A percentile compares a stretch with the other conserved stretches of the same genome.
Evolutionary conservation across 768 basidiomycete species (phyloP).

Genomic region (Leucocoprinus birnbaumii): DNA sequence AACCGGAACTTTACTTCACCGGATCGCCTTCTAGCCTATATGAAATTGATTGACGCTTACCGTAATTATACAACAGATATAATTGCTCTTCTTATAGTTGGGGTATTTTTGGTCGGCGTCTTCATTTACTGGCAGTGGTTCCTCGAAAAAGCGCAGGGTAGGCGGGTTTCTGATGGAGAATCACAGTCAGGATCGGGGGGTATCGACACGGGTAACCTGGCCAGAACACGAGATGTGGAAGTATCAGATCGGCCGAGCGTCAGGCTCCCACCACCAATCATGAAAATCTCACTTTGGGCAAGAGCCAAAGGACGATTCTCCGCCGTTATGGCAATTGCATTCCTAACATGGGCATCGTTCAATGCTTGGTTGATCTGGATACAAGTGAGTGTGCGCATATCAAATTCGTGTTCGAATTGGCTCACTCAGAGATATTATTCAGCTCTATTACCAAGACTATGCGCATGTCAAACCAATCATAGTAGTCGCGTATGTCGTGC

Average conservation of each 20-base stretch:
- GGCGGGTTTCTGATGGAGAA: slow-evolving; percentile 1
- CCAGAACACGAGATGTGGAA: neutral
- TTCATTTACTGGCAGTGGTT: slow-evolving; percentile 70
- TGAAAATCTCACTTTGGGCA: slow-evolving; percentile 61
- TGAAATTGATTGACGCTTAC: neutral
- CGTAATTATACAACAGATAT: slow-evolving; percentile 50
- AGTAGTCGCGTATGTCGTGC: slow-evolving; percentile 65
- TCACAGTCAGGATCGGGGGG: neutral
- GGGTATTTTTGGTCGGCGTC: slow-evolving; percentile 46
- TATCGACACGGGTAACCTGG: neutral
- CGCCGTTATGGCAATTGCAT: slow-evolving; percentile 60
- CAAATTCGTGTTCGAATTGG: neutral
- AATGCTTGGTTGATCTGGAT: slow-evolving; percentile 44
- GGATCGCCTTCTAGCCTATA: slow-evolving; percentile 14
- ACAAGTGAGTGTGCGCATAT: slow-evolving; percentile 15
- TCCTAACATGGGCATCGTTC: slow-evolving; percentile 62
- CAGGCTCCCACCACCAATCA: slow-evolving; percentile 53
- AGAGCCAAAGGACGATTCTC: slow-evolving; percentile 62
- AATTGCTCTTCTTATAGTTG: slow-evolving; percentile 62
- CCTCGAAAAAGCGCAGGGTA: slow-evolving; percentile 43
- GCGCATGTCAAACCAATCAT: slow-evolving; percentile 47
- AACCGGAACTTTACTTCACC: neutral
- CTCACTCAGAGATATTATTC: neutral
- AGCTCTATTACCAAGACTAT: slow-evolving; percentile 78
- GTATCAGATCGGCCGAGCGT: neutral